Evolutionary conservation across 2,329 filamentous ascomycete species (phyloP), one percentile per base, ranked within the genome.

Genomic region (Aspergillus proliferans): DNA sequence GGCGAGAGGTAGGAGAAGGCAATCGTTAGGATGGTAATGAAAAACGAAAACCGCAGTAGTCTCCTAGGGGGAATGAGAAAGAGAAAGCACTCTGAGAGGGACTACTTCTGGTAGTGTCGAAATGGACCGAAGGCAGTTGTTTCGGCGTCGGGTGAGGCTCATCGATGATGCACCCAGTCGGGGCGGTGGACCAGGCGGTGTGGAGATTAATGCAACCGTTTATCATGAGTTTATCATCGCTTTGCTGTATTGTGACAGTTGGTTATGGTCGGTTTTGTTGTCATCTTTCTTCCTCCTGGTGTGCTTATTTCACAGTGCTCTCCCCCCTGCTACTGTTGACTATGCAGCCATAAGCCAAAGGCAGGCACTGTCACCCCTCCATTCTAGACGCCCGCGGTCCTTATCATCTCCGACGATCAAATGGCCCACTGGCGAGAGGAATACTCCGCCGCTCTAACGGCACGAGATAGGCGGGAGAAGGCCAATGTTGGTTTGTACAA

Each of bases 381-480:
- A 36, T n/a, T 39, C 9, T 8, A 40, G 7, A 12, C 38, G 4
- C 6, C 15, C 18, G 19, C 18, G 10, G 19, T 10, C 15, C 15
- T 19, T 19, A 12, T 40, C n/a, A 18, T 19, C 18, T 21, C 48
- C 43, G 40, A 45, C 43, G 47, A 51, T 53, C 52, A 53, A 21
- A 83, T 83, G 80, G 77, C 82, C 55, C 81, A 80, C 74, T 94
- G 91, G 87, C 81, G 85, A 62, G 83, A 87, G 57, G 87, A 94
- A 62, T 96, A 95, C 68, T 76, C 88, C 53, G 76, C 81, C 53
- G 85, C 86, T 56, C 77, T 97, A 56, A 79, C 83, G 58, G 84
- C 86, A 60, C 77, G 83, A 55, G 87, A 88, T 60, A 79, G 83
- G 62, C 79, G 82, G 54, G 86, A 89, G 62, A 78, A 82, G 62